These are phyloP conservation scores for Crotalaria pallida DNA, from an alignment of 306 rosid genomes.

Conservation along the genomic window DNA sequence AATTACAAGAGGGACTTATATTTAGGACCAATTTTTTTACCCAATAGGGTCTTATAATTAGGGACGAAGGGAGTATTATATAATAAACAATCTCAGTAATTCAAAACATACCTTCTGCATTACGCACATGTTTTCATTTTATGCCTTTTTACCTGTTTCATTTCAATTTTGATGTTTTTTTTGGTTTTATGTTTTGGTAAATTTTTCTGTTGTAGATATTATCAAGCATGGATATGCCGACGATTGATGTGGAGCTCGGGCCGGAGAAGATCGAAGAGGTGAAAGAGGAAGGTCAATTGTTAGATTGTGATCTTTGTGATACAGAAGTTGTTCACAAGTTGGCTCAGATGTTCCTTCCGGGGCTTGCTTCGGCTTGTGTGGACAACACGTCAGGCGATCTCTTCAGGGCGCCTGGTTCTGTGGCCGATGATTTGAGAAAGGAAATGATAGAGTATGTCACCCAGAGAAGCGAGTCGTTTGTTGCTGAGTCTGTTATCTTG, in stretches of 20 bases:
- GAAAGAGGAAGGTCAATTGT: constrained; percentile 38
- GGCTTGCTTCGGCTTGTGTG: constrained; percentile 70
- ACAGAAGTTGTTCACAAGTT: constrained; percentile 58
- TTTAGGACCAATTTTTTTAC: too few species aligned
- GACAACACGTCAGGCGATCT: constrained; percentile 70
- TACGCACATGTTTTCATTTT: too few species aligned
- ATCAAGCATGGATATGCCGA: constrained; percentile 38
- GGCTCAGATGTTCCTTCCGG: constrained; percentile 75
- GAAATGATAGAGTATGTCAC: constrained; percentile 68
- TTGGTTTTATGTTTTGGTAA: background rate
- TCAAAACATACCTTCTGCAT: too few species aligned
- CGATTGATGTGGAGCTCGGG: constrained; percentile 39
- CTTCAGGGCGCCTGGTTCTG: constrained; percentile 59
- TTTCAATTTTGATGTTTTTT: background rate
- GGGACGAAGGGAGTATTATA: too few species aligned
- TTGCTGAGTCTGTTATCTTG: constrained; percentile 60
- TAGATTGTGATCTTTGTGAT: constrained; percentile 61
- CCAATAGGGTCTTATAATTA: too few species aligned
- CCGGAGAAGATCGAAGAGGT: constrained; percentile 57
- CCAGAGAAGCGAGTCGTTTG: constrained; percentile 62
- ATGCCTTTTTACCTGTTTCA: too few species aligned
- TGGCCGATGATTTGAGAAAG: constrained; percentile 66
- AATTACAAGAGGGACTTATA: too few species aligned
- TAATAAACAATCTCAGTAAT: too few species aligned
- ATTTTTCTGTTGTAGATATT: constrained; percentile 36